Conservation (phyloP, 495 filamentous ascomycete genomes). For the Xylaria sp. region DNA sequence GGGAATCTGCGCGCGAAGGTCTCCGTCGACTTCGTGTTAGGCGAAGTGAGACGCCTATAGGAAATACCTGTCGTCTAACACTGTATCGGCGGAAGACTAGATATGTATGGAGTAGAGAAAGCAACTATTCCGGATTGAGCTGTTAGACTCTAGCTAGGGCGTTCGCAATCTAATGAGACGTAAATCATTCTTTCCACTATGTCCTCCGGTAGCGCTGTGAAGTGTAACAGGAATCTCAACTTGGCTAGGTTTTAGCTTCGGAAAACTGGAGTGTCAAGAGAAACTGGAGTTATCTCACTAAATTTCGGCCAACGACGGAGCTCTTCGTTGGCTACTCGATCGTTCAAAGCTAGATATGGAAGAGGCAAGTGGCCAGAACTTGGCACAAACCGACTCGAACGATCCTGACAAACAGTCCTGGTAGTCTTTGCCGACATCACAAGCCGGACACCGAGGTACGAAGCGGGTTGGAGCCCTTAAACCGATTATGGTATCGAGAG, state of each 20-base stretch:
- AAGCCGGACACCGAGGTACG: background rate
- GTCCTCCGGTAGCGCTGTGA: background rate
- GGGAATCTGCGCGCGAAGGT: conserved; percentile 11
- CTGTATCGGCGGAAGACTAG: background rate
- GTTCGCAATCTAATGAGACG: background rate
- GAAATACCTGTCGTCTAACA: background rate
- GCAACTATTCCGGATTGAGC: background rate
- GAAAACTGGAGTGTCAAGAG: background rate
- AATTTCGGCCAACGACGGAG: background rate
- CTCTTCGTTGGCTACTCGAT: background rate
- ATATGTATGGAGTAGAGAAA: background rate
- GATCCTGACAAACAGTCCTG: background rate
- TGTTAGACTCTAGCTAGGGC: background rate
- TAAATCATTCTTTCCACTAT: background rate
- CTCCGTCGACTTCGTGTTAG: background rate
- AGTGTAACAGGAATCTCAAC: background rate
- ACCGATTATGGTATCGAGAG: background rate
- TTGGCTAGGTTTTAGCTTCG: background rate
- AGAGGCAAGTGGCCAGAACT: conserved; percentile 10
- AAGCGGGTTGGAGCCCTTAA: background rate
- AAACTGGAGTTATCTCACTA: background rate
- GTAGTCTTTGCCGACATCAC: background rate
- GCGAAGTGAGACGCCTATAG: background rate
- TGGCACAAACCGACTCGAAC: background rate
- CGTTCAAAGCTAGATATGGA: conserved; percentile 4